phyloP scores from a whole-genome alignment of 1,139 yeast species.

The Suhomyces coccinellae region DNA sequence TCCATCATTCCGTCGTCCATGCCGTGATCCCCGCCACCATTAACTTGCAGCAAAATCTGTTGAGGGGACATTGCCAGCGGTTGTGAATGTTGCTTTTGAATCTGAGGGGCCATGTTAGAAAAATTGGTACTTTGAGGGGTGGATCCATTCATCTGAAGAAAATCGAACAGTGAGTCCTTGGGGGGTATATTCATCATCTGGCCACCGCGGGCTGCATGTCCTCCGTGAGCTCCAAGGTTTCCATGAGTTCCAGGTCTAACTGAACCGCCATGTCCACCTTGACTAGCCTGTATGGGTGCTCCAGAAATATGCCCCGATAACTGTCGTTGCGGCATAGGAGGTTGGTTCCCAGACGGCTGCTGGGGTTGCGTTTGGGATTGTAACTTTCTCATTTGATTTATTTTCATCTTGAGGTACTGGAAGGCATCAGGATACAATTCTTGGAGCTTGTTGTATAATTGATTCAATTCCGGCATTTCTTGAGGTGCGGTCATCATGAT shows the following conservation, averaged over 20 bases:
- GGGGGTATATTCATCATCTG: constrained; percentile 1
- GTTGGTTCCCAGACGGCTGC: constrained; percentile 8
- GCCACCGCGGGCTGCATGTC: neutral
- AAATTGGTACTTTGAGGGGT: constrained; percentile 8
- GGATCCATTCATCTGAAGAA: constrained; percentile 4
- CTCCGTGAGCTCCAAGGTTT: neutral
- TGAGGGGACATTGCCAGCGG: constrained; percentile 39
- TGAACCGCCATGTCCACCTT: constrained; percentile 28
- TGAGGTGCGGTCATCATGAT: constrained; percentile 54
- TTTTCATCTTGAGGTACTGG: constrained; percentile 47
- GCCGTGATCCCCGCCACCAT: constrained; percentile 16
- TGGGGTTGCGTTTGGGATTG: constrained; percentile 14
- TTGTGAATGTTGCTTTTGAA: constrained; percentile 8
- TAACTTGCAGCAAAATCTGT: constrained; percentile 38
- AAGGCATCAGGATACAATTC: constrained; percentile 58
- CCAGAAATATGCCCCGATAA: neutral
- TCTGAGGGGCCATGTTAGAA: constrained; percentile 2
- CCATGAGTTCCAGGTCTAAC: neutral
- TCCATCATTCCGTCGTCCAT: constrained; percentile 20
- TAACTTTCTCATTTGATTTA: constrained; percentile 43
- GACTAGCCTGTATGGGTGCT: constrained; percentile 17
- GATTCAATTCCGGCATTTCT: constrained; percentile 54
- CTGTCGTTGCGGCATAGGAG: constrained; percentile 1
- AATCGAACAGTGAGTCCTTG: constrained; percentile 6
- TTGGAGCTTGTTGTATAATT: constrained; percentile 48